Evolutionary conservation across 257 asterid genomes (phyloP), one percentile per base, ranked within the genome.

Genomic region (Solanum piurae): DNA sequence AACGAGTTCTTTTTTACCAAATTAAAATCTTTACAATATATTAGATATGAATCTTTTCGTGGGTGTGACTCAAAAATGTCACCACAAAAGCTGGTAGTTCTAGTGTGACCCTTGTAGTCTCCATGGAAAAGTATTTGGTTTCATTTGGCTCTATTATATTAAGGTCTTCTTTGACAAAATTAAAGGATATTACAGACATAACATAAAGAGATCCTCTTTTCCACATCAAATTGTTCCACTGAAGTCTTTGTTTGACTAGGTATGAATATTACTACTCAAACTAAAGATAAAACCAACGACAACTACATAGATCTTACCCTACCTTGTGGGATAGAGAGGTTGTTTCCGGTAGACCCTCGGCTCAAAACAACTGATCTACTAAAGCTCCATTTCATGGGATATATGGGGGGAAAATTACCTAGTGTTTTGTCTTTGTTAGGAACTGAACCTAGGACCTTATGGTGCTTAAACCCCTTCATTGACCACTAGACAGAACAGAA

Each of bases 281-380:
- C 20, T 6, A 76, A n/a, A 6, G 21, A 38, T 38, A 62, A 62
- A n/a, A 9, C 27, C 69, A 62, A 62, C 29, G 13, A 60, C 6
- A 60, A 9, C 3, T 60, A 60, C 29, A 23, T 13, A 23, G 3
- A 23, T 13, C 25, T 60, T 60, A 60, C 13, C 29, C 29, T 2
- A 23, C 69, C 29, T 62, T 62, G 14, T 62, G 1, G 1, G 31
- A 1, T 9, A 62, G 7, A 62, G 31, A 62, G 3, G 14, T 62
- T 62, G 1, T 62, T 4, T 23, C 1, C 3, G 1, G 0, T 23
- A 62, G 31, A 62, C 1, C 7, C 3, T 62, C 14, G 0, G 0
- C 3, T 23, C 14, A 62, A 62, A 62, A 62, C 7, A 62, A 23
- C 6, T 62, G 3, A 62, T 62, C 31, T 62, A 21, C 33, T 76